Evolutionary conservation across 192 early-diverging fungal genomes (phyloP).

Genomic region (Anaeromyces robustus): DNA sequence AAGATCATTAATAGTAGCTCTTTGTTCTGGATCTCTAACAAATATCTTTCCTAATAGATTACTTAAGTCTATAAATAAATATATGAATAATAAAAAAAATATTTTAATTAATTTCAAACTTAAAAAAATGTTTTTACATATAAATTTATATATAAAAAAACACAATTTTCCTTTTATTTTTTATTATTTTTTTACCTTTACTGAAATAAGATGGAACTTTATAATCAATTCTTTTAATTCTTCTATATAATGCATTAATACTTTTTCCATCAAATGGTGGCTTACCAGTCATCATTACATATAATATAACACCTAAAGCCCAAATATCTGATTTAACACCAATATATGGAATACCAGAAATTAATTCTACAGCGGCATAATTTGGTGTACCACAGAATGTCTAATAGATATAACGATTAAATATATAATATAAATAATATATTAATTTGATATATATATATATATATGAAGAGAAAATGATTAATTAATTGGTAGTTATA

Average conservation of each 20-base stretch:
- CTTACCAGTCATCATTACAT: conserved; percentile 38
- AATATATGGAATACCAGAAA: conserved; percentile 40
- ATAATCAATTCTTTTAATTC: conserved; percentile 42
- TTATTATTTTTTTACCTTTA: conserved; percentile 8
- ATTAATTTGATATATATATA: too few species aligned
- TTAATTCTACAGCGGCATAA: conserved; percentile 45
- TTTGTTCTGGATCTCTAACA: conserved; percentile 29
- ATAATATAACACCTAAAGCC: conserved; percentile 52
- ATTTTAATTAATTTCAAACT: too few species aligned
- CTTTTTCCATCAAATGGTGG: conserved; percentile 35
- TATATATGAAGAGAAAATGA: too few species aligned
- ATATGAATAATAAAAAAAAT: background rate
- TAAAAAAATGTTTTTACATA: too few species aligned
- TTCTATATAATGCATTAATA: conserved; percentile 32
- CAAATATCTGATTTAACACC: conserved; percentile 48
- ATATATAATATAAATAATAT: too few species aligned
- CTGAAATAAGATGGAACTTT: conserved; percentile 41
- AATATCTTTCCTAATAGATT: conserved; percentile 29
- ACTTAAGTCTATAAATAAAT: conserved; percentile 17
- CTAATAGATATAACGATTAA: background rate
- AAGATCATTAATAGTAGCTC: conserved; percentile 32
- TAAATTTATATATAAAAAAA: too few species aligned
- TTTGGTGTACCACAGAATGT: conserved; percentile 52
- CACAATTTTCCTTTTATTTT: background rate
- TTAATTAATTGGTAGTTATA: too few species aligned